Base-by-base conservation (phyloP, 345 rosid genomes). In the Toxicodendron radicans region DNA sequence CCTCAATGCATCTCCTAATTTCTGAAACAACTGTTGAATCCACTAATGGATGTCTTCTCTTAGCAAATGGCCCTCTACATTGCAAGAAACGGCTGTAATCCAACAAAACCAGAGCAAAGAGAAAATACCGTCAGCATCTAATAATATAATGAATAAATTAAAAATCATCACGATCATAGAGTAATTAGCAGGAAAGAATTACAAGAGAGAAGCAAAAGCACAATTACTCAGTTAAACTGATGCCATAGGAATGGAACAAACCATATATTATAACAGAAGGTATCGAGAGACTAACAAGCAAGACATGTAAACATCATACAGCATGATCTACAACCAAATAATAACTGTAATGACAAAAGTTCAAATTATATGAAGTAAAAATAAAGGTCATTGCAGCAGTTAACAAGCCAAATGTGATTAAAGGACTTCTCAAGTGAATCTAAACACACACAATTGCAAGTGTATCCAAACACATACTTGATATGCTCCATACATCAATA, bases 61-160 rank as follows among this genome's bases (percentile, higher is more conserved):
- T 93, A 33, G 98, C 97, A 86, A 93, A 93, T 43, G 95, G 97
- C 52, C 98, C 97, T 84, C 97, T 86, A 79, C 89, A 93, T 77
- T 93, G 98, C 84, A 91, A 82, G 87, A 91, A 94, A 27, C 97
- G 91, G 83, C 95, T 91, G 96, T 78, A 82, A 56, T 52, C 32
- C 59, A 43, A 72, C 51, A 63, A 72, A 54, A 48, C 72, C 71
- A 83, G 80, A 75, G 77, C 17, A 58, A 66, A n/a, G 41, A 68
- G 68, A 21, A 13, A 64, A 68, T 7, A 52, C 10, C 57, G 32
- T 73, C 66, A 74, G 70, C 14, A 77, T 56, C 10, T 62, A 61
- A 14, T 56, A 58, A 48, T 35, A 74, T 60, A 64, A 80, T 49
- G 23, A 73, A 57, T 35, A 43, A 1, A 21, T 38, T 38, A 38